These are phyloP conservation scores for Nymphaea thermarum DNA, from an alignment of 164 flowering plant species.

Conservation along the genomic window DNA sequence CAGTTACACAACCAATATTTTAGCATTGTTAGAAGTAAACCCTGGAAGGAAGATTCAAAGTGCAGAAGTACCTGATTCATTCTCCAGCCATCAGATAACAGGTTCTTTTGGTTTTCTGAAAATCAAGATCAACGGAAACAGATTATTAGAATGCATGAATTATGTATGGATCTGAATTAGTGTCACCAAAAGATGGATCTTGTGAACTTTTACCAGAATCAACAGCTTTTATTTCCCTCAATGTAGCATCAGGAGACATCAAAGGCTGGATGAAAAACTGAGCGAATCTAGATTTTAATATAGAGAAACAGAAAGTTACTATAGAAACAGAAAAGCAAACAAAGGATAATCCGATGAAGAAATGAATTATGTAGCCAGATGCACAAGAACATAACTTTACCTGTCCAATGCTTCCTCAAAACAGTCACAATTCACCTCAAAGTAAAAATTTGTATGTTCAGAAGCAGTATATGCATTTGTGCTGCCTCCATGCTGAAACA, in stretches of 20 bases:
- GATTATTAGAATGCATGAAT: background rate
- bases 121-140: background rate
- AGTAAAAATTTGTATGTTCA: slow-evolving; percentile 72
- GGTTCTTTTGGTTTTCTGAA: slow-evolving; percentile 84
- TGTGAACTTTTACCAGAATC: slow-evolving; percentile 61
- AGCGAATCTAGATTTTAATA: slow-evolving; percentile 21
- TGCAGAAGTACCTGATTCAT: slow-evolving; percentile 64
- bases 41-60: background rate
- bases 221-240: slow-evolving; percentile 91
- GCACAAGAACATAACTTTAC: slow-evolving; percentile 16
- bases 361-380: background rate
- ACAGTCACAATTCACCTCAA: slow-evolving; percentile 71
- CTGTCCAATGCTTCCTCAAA: slow-evolving; percentile 94
- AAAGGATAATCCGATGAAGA: slow-evolving; percentile 1
- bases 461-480: slow-evolving; percentile 81
- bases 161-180: background rate
- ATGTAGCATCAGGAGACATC: slow-evolving; percentile 96
- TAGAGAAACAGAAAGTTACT: background rate
- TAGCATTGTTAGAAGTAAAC: background rate
- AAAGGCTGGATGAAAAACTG: slow-evolving; percentile 89
- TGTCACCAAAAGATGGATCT: background rate
- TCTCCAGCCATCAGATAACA: slow-evolving; percentile 85
- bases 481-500: slow-evolving; percentile 78
- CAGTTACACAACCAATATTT: no score
- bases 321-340: background rate